A percentile compares a stretch with the other conserved stretches of the same genome.
Evolutionary conservation across 139 green algal genomes (phyloP).

Genomic region (Tetraselmis chui): DNA sequence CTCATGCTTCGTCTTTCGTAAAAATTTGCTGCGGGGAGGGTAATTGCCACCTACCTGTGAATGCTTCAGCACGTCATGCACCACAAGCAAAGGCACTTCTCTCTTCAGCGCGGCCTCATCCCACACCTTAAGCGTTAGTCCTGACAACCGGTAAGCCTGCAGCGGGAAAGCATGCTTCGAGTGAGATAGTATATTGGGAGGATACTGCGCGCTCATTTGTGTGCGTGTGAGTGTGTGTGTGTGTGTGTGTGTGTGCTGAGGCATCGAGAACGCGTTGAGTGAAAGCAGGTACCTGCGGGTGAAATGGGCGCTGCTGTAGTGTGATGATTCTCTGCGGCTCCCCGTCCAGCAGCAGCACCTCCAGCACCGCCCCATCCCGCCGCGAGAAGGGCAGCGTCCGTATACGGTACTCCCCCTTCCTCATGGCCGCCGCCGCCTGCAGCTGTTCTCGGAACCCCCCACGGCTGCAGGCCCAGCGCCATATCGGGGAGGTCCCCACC

Average conservation of each 20-base stretch:
- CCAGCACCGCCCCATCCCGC: conserved; percentile 10
- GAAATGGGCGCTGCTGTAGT: conserved; percentile 9
- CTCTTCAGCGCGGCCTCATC: neutral
- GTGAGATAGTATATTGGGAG: no score
- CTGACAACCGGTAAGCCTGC: conserved; percentile 13
- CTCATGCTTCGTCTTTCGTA: no score
- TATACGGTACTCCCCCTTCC: conserved; percentile 8
- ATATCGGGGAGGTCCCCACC: conserved; percentile 11
- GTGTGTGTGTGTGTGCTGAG: no score
- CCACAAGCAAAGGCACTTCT: conserved; percentile 6
- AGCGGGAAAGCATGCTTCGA: neutral
- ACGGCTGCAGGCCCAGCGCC: conserved; percentile 18
- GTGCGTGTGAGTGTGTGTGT: no score
- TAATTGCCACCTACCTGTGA: conserved; percentile 8
- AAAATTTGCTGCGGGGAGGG: no score
- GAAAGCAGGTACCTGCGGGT: neutral
- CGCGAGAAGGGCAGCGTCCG: conserved; percentile 13
- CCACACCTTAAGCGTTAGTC: conserved; percentile 22
- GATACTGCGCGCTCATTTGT: no score
- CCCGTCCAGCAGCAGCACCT: conserved; percentile 25
- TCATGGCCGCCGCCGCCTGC: conserved; percentile 13
- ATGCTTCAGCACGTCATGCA: conserved; percentile 29
- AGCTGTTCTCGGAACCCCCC: conserved; percentile 30
- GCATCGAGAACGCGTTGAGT: no score
- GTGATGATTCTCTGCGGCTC: conserved; percentile 21